Percentiles rank a stretch among this genome's conserved stretches.
These are phyloP conservation scores for Paramecium tetraurelia DNA, from an alignment of 73 alveolate species.

Conservation along the genomic window DNA sequence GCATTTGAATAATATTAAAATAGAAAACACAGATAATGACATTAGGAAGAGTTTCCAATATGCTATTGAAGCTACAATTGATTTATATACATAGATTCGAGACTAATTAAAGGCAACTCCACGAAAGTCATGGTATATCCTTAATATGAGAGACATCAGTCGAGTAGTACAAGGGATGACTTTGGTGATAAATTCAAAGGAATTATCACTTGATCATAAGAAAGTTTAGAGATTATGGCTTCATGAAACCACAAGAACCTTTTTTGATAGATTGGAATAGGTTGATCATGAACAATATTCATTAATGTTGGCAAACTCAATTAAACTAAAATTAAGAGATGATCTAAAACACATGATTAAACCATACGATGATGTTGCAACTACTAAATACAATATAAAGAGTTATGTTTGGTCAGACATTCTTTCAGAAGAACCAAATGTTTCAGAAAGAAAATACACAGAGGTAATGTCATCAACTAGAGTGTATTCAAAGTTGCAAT, in stretches of 20 bases:
- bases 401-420: slow-evolving; percentile 58
- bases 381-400: slow-evolving; percentile 66
- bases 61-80: slow-evolving; percentile 79
- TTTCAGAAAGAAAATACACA: slow-evolving; percentile 23
- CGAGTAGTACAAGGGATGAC: slow-evolving; percentile 93
- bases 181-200: slow-evolving; percentile 53
- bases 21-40: not conserved
- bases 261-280: slow-evolving; percentile 78
- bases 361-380: slow-evolving; percentile 67
- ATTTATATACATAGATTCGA: slow-evolving; percentile 80
- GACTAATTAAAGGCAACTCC: slow-evolving; percentile 94
- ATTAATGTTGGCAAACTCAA: slow-evolving; percentile 3
- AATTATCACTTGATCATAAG: not conserved
- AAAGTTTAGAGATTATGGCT: slow-evolving; percentile 88
- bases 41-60: slow-evolving; percentile 58
- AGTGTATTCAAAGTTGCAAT: slow-evolving; percentile 53
- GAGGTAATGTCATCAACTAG: slow-evolving; percentile 38
- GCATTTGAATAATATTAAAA: slow-evolving; percentile 74
- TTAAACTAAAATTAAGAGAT: slow-evolving; percentile 59
- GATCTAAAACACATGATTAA: slow-evolving; percentile 78
- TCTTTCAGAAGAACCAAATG: slow-evolving; percentile 32
- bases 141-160: slow-evolving; percentile 87
- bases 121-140: slow-evolving; percentile 80
- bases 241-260: slow-evolving; percentile 93
- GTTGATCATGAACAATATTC: slow-evolving; percentile 63